Conservation (phyloP, 2,329 filamentous ascomycete genomes). For the Seiridium cupressi region DNA sequence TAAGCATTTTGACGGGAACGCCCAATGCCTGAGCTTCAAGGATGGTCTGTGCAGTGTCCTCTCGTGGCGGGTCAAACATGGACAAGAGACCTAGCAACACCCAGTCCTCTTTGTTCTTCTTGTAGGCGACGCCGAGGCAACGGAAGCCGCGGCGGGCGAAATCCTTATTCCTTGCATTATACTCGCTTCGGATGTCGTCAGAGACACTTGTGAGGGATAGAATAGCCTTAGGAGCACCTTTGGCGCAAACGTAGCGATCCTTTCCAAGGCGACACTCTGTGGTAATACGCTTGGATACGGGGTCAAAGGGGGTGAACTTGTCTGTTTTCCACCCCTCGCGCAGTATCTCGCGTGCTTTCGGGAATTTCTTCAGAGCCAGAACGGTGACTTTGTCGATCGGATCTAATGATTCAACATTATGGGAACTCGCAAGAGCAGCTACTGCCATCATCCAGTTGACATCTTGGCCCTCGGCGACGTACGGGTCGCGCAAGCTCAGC, state of each 20-base stretch:
- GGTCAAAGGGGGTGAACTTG: conserved; percentile 77
- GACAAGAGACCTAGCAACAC: conserved; percentile 45
- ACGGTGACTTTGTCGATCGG: conserved; percentile 80
- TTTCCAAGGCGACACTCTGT: conserved; percentile 66
- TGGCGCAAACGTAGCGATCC: conserved; percentile 70
- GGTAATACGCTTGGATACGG: conserved; percentile 77
- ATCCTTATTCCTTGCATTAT: conserved; percentile 71
- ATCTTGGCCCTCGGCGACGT: conserved; percentile 73
- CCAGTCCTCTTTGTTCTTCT: conserved; percentile 75
- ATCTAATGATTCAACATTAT: conserved; percentile 77
- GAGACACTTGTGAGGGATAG: conserved; percentile 67
- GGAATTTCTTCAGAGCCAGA: conserved; percentile 72
- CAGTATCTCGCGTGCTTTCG: conserved; percentile 74
- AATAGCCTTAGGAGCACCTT: conserved; percentile 76
- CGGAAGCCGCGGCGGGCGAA: conserved; percentile 80
- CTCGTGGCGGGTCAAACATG: conserved; percentile 78
- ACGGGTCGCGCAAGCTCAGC: conserved; percentile 74
- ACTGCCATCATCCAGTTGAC: conserved; percentile 86
- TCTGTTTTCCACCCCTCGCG: conserved; percentile 73
- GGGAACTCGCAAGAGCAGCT: conserved; percentile 72
- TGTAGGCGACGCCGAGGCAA: conserved; percentile 74
- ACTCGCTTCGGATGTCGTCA: conserved; percentile 62
- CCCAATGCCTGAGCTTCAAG: conserved; percentile 73
- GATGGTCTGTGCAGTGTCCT: conserved; percentile 77
- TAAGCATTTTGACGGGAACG: conserved; percentile 72